Evolutionary conservation across 2,329 filamentous ascomycete species (phyloP), one percentile per base, ranked within the genome.

Genomic region (Macrophomina tecta): DNA sequence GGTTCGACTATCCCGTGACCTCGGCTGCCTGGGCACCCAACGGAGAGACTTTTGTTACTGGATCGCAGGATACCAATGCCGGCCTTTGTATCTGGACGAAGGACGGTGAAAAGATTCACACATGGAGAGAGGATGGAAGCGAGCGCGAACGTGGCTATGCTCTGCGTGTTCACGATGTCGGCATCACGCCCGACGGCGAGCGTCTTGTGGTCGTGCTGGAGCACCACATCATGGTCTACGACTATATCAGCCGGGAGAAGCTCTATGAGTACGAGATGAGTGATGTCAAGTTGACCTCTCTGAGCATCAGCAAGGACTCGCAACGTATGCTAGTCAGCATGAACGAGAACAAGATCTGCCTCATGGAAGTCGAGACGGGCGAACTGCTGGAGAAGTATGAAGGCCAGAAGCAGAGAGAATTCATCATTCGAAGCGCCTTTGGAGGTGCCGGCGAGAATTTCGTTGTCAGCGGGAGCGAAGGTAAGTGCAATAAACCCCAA

Each of bases 391-490:
- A 91, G 71, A 89, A 85, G 71, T 98, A 91, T 75, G 83, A 87
- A 16, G 94, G 93, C 0, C 91, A 94, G 69, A 86, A 85, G 51
- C 92, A 93, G 69, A 90, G 88, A 64, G 82, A 90, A 1, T 97
- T 84, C 74, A 86, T 97, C 65, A 96, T 99, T 68, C 86, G 94
- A 61, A 91, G 90, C 73, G 83, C 85, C 0, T 95, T 97, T 79
- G 95, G 95, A 18, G 95, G 95, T 38, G 94, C 94, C 1, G 90
- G 92, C 67, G 93, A 97, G 80, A 94, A 90, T 76, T 97, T 97
- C 77, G 90, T 98, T 9, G 84, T 96, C 34, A 94, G 92, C 73
- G 95, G 95, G 11, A 97, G 93, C 73, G 93, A 97, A 85, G 91
- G 92, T 93, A 81, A 73, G 83, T 48, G 18, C 8, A 14, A 18